Conservation (phyloP, 2,329 filamentous ascomycete species). For the Lasiodiplodia gonubiensis region DNA sequence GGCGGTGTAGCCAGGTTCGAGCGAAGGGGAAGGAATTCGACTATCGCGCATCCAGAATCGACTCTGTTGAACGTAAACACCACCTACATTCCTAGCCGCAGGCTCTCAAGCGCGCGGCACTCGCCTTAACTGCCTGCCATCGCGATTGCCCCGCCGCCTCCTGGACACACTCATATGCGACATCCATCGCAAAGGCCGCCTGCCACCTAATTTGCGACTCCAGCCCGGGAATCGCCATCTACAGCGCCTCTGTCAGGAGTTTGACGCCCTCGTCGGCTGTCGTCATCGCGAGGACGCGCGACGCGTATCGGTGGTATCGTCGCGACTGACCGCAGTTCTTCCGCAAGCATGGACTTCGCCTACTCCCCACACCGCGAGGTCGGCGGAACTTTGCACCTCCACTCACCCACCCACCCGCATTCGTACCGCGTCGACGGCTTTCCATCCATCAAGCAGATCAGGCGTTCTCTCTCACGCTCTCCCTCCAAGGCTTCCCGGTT, state of each 20-base stretch:
- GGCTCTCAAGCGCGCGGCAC: conserved; percentile 28
- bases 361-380: conserved; percentile 57
- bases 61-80: conserved; percentile 29
- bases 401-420: conserved; percentile 75
- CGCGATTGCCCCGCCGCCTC: conserved; percentile 25
- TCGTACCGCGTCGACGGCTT: conserved; percentile 82
- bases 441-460: conserved; percentile 79
- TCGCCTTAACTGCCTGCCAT: conserved; percentile 26
- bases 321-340: conserved; percentile 27
- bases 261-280: conserved; percentile 8
- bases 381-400: conserved; percentile 81
- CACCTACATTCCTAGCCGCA: conserved; percentile 25
- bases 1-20: conserved; percentile 28
- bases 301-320: conserved; percentile 25
- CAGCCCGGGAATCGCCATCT: conserved; percentile 16
- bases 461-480: conserved; percentile 89
- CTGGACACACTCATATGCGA: conserved; percentile 28
- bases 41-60: conserved; percentile 22
- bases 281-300: conserved; percentile 27
- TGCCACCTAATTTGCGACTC: conserved; percentile 23
- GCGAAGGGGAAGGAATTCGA: conserved; percentile 28
- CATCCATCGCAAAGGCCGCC: conserved; percentile 7
- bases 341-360: conserved; percentile 53
- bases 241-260: conserved; percentile 24
- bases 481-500: conserved; percentile 81